Base-by-base conservation (phyloP, 441 rosid genomes). In the Euphorbia celastroides region DNA sequence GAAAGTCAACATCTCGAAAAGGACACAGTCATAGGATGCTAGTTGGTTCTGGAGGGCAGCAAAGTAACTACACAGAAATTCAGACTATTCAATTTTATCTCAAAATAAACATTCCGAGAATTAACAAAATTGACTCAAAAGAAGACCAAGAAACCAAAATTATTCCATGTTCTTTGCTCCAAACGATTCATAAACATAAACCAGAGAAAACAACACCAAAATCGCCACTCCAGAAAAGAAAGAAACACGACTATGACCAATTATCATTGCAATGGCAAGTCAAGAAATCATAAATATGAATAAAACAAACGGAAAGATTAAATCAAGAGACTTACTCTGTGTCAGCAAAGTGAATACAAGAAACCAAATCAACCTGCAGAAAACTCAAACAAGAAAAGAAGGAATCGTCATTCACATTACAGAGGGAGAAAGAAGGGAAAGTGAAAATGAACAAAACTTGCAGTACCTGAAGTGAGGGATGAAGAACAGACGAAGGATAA, bases 1-100 rank as follows among this genome's bases (percentile, higher is more conserved):
- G 78, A 93, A 86, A 65, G 95, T 79, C 60, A 90, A 95, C 97
- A 87, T 90, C 92, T 93, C 99, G 72, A 86, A 93, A 55, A 93
- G 86, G 60, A 93, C 86, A 58, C 91, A 84, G 65, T 93, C 97
- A 79, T 88, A 93, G 25, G 73, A 72, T 69, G 78, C 88, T 72
- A 93, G 96, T 74, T 89, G 90, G 81, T 83, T 88, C 68, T 91
- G 96, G 1, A 94, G 87, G 51, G 88, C 78, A 58, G 79, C 68
- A 68, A 94, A 94, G 75, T 91, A 91, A 81, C 99, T 91, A 61
- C 65, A 77, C 9, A 72, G 57, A 17, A 71, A 28, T 38, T 46
- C 41, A 50, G 8, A 30, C 38, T 64, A 63, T 41, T 65, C 31
- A 68, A 69, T n/a, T n/a, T n/a, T n/a, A n/a, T n/a, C n/a, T n/a